phyloP scores from a whole-genome alignment of 2,329 filamentous ascomycete genomes.

The Penicillium freii region DNA sequence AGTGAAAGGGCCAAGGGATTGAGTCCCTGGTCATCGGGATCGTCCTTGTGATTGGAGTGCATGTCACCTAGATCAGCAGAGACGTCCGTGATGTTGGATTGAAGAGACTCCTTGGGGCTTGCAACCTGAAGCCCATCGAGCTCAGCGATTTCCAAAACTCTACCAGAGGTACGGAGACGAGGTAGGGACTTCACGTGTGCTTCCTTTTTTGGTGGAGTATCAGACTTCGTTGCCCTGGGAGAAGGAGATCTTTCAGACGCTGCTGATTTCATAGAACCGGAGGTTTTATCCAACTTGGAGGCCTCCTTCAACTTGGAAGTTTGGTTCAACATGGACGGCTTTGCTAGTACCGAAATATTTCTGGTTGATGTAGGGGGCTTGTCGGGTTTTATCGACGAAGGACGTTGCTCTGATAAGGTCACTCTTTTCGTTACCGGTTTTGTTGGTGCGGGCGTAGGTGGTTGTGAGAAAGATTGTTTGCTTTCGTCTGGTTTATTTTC shows the following conservation, averaged over 20 bases:
- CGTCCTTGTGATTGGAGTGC: conserved; percentile 12
- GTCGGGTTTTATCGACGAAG: neutral
- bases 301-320: neutral
- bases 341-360: conserved; percentile 4
- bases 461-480: neutral
- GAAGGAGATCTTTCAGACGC: conserved; percentile 7
- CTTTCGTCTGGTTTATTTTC: neutral
- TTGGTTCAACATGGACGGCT: conserved; percentile 1
- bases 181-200: conserved; percentile 5
- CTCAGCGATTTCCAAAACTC: conserved; percentile 34
- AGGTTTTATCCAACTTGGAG: neutral
- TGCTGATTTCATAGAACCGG: conserved; percentile 6
- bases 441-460: neutral
- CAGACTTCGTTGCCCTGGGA: conserved; percentile 1
- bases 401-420: neutral
- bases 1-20: conserved; percentile 29
- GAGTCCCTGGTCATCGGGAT: conserved; percentile 12
- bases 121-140: conserved; percentile 37
- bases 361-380: neutral
- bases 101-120: conserved; percentile 16
- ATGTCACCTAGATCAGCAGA: conserved; percentile 20
- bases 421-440: neutral
- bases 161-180: conserved; percentile 5
- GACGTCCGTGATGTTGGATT: conserved; percentile 23
- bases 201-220: conserved; percentile 3